A percentile compares a stretch with the other conserved stretches of the same genome.
Evolutionary conservation across 257 asterid genomes (phyloP).

Genomic region (Solanum lycopersicoides): DNA sequence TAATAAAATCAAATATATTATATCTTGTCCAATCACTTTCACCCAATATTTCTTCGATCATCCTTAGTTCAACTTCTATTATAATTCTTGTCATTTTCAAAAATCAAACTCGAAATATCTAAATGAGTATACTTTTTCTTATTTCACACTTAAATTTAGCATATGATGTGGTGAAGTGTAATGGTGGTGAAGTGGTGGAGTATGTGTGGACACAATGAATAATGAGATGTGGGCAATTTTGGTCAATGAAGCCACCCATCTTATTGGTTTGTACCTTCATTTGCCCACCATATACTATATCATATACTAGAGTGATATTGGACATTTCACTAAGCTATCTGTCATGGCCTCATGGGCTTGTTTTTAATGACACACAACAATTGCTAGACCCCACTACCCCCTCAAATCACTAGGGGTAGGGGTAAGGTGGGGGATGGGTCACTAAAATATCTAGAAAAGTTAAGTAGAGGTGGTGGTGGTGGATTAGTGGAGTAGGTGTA

Average conservation of each 20-base stretch:
- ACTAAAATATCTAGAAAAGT: not conserved
- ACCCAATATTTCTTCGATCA: too few species aligned
- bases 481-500: constrained; percentile 24
- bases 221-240: not conserved
- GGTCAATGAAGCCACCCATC: not conserved
- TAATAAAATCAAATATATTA: too few species aligned
- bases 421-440: not conserved
- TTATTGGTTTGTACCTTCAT: not conserved
- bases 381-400: not conserved
- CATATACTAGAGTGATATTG: not conserved
- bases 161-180: not conserved
- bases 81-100: too few species aligned
- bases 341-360: not conserved
- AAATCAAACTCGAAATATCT: too few species aligned
- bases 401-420: not conserved
- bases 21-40: too few species aligned
- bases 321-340: not conserved
- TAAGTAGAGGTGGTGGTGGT: constrained; percentile 4
- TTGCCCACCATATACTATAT: not conserved
- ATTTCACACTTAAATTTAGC: too few species aligned
- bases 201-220: constrained; percentile 9
- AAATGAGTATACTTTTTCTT: too few species aligned
- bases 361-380: not conserved
- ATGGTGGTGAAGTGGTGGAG: constrained; percentile 26
- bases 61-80: too few species aligned